Conservation (phyloP, 305 asterid genomes). For the Ilex paraguariensis region DNA sequence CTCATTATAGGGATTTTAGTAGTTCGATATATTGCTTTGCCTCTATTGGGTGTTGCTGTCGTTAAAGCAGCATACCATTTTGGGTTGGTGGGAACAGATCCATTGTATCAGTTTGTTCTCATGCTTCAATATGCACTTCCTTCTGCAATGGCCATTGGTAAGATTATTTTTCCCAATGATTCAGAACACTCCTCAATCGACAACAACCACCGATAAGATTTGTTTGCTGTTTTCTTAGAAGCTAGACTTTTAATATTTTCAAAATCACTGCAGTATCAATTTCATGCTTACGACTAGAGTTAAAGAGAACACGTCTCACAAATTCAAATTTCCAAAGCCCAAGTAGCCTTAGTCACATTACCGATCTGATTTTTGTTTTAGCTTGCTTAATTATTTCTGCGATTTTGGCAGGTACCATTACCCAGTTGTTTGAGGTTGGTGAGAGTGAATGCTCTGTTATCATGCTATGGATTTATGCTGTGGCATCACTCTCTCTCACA, state of each 20-base stretch:
- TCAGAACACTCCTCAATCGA: no score
- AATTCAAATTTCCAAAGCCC: no score
- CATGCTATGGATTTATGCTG: conserved; percentile 30
- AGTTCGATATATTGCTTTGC: conserved; percentile 20
- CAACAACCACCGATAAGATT: no score
- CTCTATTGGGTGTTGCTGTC: conserved; percentile 20
- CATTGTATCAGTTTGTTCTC: conserved; percentile 30
- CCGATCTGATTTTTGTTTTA: no score
- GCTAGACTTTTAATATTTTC: no score
- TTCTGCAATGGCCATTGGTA: conserved; percentile 39
- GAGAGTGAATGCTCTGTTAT: conserved; percentile 32
- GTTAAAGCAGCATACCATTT: conserved; percentile 20
- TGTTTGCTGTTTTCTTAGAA: no score
- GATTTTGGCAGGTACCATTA: conserved; percentile 25
- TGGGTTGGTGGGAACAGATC: conserved; percentile 30
- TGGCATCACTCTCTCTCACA: conserved; percentile 27
- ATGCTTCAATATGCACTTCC: conserved; percentile 31
- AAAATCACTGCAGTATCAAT: no score
- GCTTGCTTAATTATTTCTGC: background rate
- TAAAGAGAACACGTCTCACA: no score
- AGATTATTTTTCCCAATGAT: background rate
- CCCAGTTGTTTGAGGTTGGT: conserved; percentile 30
- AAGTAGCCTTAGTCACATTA: no score
- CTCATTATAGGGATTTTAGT: conserved; percentile 20
- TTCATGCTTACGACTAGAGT: no score